Base-by-base conservation (phyloP, 2,329 filamentous ascomycete genomes). In the Aureobasidium uvarum region DNA sequence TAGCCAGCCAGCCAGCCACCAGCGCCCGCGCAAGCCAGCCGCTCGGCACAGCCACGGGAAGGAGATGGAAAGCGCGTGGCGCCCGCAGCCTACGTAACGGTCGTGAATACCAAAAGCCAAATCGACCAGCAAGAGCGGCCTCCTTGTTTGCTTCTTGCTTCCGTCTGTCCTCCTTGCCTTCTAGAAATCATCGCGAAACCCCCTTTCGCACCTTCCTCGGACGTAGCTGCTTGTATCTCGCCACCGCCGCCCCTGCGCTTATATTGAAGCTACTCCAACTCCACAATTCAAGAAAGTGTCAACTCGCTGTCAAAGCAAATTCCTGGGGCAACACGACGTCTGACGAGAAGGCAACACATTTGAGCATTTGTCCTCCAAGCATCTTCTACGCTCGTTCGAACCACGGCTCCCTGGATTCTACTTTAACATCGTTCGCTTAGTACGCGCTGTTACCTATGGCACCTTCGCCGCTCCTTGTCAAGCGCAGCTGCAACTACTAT, bases 241-340 rank as follows among this genome's bases (percentile, higher is more conserved):
- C 54, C 38, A 55, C n/a, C 14, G 10, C 33, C 36, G n/a, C 52
- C 20, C 31, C 28, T 36, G 52, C 36, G 10, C 23, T 54, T 33
- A 6, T 36, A 38, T 25, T 13, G 6, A 20, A 11, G 11, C 54
- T 28, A 20, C 23, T 56, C 11, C 13, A 25, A 31, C 39, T 58
- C 54, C 39, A 10, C 54, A 58, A 45, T 13, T 45, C 10, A 13
- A 54, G 50, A 23, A 41, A 16, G 33, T 39, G 51, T 55, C 51
- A 41, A 54, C 2, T 11, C 23, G 54, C 54, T 58, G 54, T 58
- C 54, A 45, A 58, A 31, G 13, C 23, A 25, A 31, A 28, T 43
- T 58, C 52, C 54, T 58, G 54, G 54, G 54, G 54, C 54, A 58
- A 58, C 52, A n/a, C 52, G 41, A 10, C 31, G 41, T 28, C 14